A percentile compares a stretch with the other conserved stretches of the same genome.
phyloP scores from a whole-genome alignment of 768 basidiomycete genomes.

The Tylopilus balloui region DNA sequence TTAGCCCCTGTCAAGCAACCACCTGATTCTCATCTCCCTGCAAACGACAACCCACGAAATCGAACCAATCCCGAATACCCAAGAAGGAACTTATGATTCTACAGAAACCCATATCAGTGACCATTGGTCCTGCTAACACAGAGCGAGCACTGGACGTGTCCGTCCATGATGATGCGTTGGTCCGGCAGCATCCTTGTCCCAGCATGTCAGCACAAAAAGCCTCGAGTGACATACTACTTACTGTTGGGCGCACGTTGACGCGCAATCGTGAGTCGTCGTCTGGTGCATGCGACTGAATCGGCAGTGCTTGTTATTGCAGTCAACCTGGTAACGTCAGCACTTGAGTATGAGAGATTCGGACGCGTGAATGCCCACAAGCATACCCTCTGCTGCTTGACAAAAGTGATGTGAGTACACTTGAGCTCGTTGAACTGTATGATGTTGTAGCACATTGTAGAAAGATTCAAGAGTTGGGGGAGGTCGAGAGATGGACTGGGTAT shows the following conservation, averaged over 20 bases:
- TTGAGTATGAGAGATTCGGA: background rate
- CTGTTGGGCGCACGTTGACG: constrained; percentile 35
- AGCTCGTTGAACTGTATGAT: constrained; percentile 33
- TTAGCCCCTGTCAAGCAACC: constrained; percentile 13
- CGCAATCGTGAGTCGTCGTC: constrained; percentile 34
- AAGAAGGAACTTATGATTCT: too few relatives aligned
- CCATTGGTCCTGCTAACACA: constrained; percentile 26
- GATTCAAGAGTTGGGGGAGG: background rate
- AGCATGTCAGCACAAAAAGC: constrained; percentile 1
- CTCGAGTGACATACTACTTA: constrained; percentile 16
- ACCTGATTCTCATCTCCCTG: background rate
- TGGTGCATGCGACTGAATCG: constrained; percentile 38
- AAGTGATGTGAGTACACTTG: constrained; percentile 30
- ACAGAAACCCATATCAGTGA: constrained; percentile 19
- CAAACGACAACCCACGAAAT: background rate
- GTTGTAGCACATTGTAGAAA: constrained; percentile 31
- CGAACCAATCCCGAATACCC: background rate
- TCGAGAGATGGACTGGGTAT: constrained; percentile 2
- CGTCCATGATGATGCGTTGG: constrained; percentile 28
- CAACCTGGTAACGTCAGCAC: constrained; percentile 35
- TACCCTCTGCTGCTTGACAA: constrained; percentile 35
- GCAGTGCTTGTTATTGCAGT: constrained; percentile 42
- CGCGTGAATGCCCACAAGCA: background rate
- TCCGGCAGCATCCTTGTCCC: constrained; percentile 25
- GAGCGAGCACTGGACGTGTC: constrained; percentile 9